Base-by-base conservation (phyloP, 192 early-diverging fungal genomes). In the Umbelopsis vinacea region DNA sequence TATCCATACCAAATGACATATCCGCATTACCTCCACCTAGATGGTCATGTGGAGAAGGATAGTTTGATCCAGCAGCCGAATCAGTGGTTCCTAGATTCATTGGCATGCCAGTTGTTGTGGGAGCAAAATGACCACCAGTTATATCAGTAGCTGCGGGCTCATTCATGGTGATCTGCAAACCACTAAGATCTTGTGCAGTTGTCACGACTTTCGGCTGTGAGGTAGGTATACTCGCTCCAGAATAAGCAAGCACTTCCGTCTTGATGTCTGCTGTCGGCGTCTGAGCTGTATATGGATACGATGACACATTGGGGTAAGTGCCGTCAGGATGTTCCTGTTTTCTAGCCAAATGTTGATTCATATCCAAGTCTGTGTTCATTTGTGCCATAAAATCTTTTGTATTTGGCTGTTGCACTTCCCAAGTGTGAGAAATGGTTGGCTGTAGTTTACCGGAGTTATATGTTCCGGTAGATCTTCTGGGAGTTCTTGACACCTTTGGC, bases 1-100 rank as follows among this genome's bases (percentile, higher is more conserved):
- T 52, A 47, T 80, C 75, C 21, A 72, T 50, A n/a, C 54, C 52
- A 60, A 72, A 72, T 3, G 50, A 4, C 15, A 72, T 7, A 57
- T 54, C 69, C 8, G 48, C 47, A 53, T 52, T 70, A 33, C 53
- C 50, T 22, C 50, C 50, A 11, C 57, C 33, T 37, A 48, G n/a
- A 70, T 70, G 48, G 33, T 70, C 69, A 21, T 52, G 69, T 38
- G 69, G 69, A 10, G 69, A 70, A 2, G 69, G 69, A 35, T 37
- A 70, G 26, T 54, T 54, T 14, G 69, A 54, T 14, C 35, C 50
- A 52, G 15, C 48, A 29, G 52, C 17, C 1, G 57, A 37, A 19
- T 52, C 26, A 23, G 21, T 23, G n/a, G 21, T 33, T 37, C 50
- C 47, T 17, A 70, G 14, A 21, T 47, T 40, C 21, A 50, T 52